Base-by-base conservation (phyloP, 2,329 filamentous ascomycete species). In the Pseudohalonectria lignicola region DNA sequence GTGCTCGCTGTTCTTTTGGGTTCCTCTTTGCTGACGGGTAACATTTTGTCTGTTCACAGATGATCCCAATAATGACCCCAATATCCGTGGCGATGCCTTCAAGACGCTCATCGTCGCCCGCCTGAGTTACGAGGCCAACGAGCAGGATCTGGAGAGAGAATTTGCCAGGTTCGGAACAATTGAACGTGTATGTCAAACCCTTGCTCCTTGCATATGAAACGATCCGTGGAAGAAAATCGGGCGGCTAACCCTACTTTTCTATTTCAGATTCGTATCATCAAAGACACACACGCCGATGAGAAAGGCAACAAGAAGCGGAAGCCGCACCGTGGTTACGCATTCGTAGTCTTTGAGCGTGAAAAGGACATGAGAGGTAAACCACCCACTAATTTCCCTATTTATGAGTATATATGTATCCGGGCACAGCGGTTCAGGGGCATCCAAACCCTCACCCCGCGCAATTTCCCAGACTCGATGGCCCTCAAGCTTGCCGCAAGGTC, bases 351-450 rank as follows among this genome's bases (percentile, higher is more conserved):
- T 57, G 90, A 96, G 63, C 82, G 86, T 59, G 92, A 96, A 64
- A 88, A 90, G 63, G 92, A 96, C 59, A 95, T 96, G 88, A 93
- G 93, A 86, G 87, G 88, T 95, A 93, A 77, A 29, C 39, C 61
- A 57, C 55, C 58, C 59, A 64, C 56, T 59, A 50, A 55, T 60
- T 57, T 54, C 42, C 47, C 53, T 49, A 49, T 50, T 51, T 50
- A 50, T 11, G 26, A 32, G 30, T 19, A 17, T 36, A 34, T 37
- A 20, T 42, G 25, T 36, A 12, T 29, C 34, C 26, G 23, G 25
- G 34, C 19, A 28, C n/a, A n/a, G n/a, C n/a, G n/a, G n/a, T n/a
- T n/a, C n/a, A n/a, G n/a, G n/a, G n/a, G n/a, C n/a, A n/a, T n/a
- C n/a, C n/a, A n/a, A n/a, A n/a, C n/a, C n/a, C n/a, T n/a, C n/a